Evolutionary conservation across 2,329 filamentous ascomycete genomes (phyloP).

Genomic region (Cladosporium sp.): DNA sequence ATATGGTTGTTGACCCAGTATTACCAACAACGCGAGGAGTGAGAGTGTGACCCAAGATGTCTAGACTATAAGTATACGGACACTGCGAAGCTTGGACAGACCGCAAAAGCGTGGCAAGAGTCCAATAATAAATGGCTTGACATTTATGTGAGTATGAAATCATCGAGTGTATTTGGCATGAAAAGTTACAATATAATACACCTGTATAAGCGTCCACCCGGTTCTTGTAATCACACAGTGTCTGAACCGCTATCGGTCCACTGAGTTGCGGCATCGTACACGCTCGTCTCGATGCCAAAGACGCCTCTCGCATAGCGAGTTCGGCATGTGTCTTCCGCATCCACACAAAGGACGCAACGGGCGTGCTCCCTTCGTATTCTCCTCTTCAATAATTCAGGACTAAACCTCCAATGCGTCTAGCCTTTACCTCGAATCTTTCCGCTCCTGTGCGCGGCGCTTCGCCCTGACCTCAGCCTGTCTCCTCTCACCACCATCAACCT

Average conservation of each 20-base stretch:
- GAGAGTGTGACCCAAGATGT: neutral
- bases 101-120: neutral
- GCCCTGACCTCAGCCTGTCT: constrained; percentile 81
- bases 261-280: neutral
- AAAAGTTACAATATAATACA: constrained; percentile 21
- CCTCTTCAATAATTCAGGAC: neutral
- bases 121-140: neutral
- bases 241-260: neutral
- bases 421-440: constrained; percentile 54
- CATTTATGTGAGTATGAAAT: neutral
- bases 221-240: neutral
- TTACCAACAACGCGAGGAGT: neutral
- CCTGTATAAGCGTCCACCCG: constrained; percentile 5
- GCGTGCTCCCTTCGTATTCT: neutral
- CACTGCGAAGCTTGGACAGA: neutral
- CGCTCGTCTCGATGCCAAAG: neutral
- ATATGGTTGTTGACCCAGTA: neutral
- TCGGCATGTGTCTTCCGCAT: neutral
- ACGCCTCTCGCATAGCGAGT: neutral
- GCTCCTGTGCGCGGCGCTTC: constrained; percentile 79
- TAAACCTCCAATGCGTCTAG: neutral
- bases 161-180: neutral
- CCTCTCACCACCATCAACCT: constrained; percentile 96
- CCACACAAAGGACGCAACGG: neutral
- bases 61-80: neutral